Conservation (phyloP, 208 protist species). For the Angomonas desouzai region DNA sequence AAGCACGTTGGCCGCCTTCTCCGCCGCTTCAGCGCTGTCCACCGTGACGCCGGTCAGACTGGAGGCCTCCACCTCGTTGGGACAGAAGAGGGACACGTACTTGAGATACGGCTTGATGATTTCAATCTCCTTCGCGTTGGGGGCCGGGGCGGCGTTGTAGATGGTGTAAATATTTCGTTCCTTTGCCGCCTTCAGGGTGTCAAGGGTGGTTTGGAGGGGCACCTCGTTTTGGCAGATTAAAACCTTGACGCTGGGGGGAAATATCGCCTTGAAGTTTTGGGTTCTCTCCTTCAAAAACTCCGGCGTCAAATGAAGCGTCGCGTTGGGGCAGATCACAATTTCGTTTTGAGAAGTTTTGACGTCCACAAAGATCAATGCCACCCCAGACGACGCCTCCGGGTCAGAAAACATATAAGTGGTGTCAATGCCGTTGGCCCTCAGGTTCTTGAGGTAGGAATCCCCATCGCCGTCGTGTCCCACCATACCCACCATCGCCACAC, state of each 20-base stretch:
- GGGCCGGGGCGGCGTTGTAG: conserved; percentile 91
- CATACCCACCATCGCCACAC: conserved; percentile 83
- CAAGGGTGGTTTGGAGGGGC: conserved; percentile 77
- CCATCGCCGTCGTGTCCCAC: conserved; percentile 88
- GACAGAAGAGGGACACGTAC: conserved; percentile 86
- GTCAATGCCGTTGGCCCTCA: conserved; percentile 81
- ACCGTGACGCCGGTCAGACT: conserved; percentile 81
- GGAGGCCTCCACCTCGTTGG: conserved; percentile 90
- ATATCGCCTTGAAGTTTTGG: conserved; percentile 49
- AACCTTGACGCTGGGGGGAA: conserved; percentile 51
- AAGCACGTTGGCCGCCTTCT: conserved; percentile 48
- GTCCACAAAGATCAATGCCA: conserved; percentile 93
- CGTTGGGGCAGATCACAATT: conserved; percentile 92
- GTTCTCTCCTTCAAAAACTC: conserved; percentile 48
- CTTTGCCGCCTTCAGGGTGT: conserved; percentile 74
- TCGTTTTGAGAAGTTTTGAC: conserved; percentile 80
- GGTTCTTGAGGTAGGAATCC: conserved; percentile 70
- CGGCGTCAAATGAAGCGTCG: conserved; percentile 60
- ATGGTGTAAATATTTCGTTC: conserved; percentile 86
- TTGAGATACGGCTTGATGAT: conserved; percentile 71
- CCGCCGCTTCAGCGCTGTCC: conserved; percentile 48
- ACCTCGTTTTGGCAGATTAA: conserved; percentile 93
- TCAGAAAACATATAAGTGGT: conserved; percentile 55
- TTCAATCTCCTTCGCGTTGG: conserved; percentile 54
- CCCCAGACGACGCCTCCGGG: conserved; percentile 49